A percentile compares a stretch with the other conserved stretches of the same genome.
Evolutionary conservation across 2,329 filamentous ascomycete genomes (phyloP).

Genomic region (Mollisiaceae sp.): DNA sequence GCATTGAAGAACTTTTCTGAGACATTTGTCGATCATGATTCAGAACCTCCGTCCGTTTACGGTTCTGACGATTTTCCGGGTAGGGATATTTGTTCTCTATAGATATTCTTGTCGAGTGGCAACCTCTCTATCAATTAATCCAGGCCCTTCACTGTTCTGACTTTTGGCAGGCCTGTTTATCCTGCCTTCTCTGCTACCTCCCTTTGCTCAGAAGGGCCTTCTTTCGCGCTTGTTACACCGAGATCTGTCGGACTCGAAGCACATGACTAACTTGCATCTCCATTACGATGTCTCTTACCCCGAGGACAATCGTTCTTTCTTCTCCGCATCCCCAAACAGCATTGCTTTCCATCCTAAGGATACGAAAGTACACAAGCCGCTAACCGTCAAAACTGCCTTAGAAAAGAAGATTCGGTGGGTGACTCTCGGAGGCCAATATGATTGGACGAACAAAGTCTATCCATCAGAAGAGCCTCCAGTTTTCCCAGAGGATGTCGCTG

Average conservation of each 20-base stretch:
- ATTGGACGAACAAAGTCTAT: conserved; percentile 90
- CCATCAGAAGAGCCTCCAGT: conserved; percentile 68
- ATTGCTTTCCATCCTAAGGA: conserved; percentile 72
- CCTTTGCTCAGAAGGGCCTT: conserved; percentile 68
- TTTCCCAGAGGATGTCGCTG: conserved; percentile 77
- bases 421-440: conserved; percentile 93
- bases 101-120: neutral
- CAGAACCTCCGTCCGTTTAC: conserved; percentile 55
- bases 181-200: conserved; percentile 75
- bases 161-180: conserved; percentile 72
- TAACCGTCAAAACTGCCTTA: conserved; percentile 73
- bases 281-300: conserved; percentile 77
- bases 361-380: conserved; percentile 72
- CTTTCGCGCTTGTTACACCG: conserved; percentile 77
- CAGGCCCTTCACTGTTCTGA: conserved; percentile 26
- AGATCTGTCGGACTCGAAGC: conserved; percentile 73
- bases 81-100: conserved; percentile 42
- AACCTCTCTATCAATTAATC: conserved; percentile 2
- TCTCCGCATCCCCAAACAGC: conserved; percentile 54
- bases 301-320: conserved; percentile 53
- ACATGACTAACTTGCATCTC: conserved; percentile 89
- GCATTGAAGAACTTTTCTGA: conserved; percentile 28
- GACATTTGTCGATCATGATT: neutral
- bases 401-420: conserved; percentile 88
- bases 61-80: conserved; percentile 72